phyloP scores from a whole-genome alignment of 2,329 filamentous ascomycete species.

The Achaetomium macrosporum region DNA sequence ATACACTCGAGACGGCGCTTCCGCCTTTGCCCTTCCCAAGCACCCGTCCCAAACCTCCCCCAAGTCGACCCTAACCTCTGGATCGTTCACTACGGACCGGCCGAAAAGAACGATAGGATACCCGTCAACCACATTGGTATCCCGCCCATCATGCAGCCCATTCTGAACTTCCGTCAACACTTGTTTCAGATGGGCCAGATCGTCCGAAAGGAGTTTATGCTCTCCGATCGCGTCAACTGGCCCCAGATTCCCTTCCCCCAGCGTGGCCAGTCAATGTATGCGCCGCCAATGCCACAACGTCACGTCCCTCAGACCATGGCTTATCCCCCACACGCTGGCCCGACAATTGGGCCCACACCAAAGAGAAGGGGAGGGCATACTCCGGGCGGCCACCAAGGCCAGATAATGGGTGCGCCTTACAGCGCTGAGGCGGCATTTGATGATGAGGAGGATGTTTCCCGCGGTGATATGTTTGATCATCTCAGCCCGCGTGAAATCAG shows the following conservation, averaged over 20 bases:
- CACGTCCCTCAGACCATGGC: conserved; percentile 56
- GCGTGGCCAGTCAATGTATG: conserved; percentile 46
- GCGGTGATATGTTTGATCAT: conserved; percentile 85
- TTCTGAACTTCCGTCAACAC: conserved; percentile 56
- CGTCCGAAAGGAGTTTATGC: conserved; percentile 87
- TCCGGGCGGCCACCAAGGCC: conserved; percentile 17
- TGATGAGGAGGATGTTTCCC: conserved; percentile 82
- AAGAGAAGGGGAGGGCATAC: conserved; percentile 43
- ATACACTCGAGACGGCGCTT: conserved; percentile 79
- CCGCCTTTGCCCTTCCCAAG: conserved; percentile 68
- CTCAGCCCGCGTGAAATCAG: conserved; percentile 87
- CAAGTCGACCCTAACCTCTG: conserved; percentile 76
- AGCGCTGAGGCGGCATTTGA: conserved; percentile 52
- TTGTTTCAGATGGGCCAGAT: conserved; percentile 74
- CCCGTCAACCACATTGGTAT: conserved; percentile 62
- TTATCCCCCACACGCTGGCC: conserved; percentile 48
- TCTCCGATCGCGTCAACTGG: conserved; percentile 85
- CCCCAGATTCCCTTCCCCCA: conserved; percentile 70
- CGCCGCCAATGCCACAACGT: conserved; percentile 39
- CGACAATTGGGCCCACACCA: conserved; percentile 44
- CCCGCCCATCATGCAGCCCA: conserved; percentile 53
- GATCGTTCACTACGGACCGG: conserved; percentile 83
- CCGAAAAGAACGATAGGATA: conserved; percentile 67
- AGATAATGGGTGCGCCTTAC: conserved; percentile 21
- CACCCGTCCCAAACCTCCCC: conserved; percentile 62